phyloP scores from a whole-genome alignment of 2,329 filamentous ascomycete species.

The Aureobasidium lini region DNA sequence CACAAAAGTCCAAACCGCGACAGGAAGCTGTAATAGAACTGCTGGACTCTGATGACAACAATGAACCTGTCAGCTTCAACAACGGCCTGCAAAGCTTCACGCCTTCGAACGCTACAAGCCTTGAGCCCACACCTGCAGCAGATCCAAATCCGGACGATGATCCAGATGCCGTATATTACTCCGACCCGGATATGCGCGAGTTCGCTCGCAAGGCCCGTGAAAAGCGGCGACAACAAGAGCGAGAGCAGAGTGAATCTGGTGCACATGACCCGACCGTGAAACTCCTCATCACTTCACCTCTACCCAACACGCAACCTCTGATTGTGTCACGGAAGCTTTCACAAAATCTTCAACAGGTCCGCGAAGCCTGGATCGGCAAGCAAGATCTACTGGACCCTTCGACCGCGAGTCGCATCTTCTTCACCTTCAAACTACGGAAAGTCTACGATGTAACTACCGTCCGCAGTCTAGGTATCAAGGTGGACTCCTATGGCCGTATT shows the following conservation, averaged over 20 bases:
- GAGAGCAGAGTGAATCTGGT: constrained; percentile 17
- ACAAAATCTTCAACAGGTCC: constrained; percentile 60
- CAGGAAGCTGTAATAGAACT: constrained; percentile 13
- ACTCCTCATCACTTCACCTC: constrained; percentile 60
- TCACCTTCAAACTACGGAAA: constrained; percentile 69
- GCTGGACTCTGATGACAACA: neutral
- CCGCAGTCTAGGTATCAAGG: constrained; percentile 55
- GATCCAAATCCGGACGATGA: constrained; percentile 18
- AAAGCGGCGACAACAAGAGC: constrained; percentile 26
- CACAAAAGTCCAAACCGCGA: constrained; percentile 2
- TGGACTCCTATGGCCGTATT: constrained; percentile 34
- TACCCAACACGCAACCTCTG: constrained; percentile 54
- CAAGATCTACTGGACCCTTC: constrained; percentile 34
- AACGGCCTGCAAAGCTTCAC: constrained; percentile 14
- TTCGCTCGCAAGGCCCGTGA: constrained; percentile 36
- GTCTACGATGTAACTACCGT: constrained; percentile 73
- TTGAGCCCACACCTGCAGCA: constrained; percentile 7
- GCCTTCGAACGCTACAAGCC: neutral
- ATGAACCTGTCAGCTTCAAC: neutral
- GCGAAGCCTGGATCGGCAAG: constrained; percentile 59
- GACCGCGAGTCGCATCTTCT: constrained; percentile 52
- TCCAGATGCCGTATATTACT: constrained; percentile 23
- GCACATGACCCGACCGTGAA: constrained; percentile 46
- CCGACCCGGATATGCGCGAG: constrained; percentile 38
- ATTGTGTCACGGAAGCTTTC: constrained; percentile 60